phyloP scores from a whole-genome alignment of 2,329 filamentous ascomycete species.

The Fonsecaea erecta region DNA sequence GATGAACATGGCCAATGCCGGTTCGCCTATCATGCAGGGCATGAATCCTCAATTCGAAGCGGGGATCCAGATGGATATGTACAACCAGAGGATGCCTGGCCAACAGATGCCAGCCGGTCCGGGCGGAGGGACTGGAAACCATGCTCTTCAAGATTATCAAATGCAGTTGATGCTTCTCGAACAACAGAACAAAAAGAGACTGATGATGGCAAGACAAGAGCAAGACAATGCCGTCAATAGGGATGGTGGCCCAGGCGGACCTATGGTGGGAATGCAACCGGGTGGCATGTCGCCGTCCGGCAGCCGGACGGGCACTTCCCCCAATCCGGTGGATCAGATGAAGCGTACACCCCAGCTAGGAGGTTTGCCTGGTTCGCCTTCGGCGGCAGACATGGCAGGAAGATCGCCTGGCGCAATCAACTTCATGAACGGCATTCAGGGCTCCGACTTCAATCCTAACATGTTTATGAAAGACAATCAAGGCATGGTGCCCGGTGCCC shows the following conservation, averaged over 20 bases:
- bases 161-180: conserved; percentile 72
- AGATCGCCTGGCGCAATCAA: conserved; percentile 63
- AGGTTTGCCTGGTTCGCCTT: conserved; percentile 62
- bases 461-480: conserved; percentile 55
- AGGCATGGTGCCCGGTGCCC: conserved; percentile 51
- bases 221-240: conserved; percentile 64
- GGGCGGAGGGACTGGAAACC: conserved; percentile 57
- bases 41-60: conserved; percentile 63
- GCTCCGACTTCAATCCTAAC: conserved; percentile 41
- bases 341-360: conserved; percentile 66
- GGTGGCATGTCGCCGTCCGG: conserved; percentile 63
- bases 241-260: conserved; percentile 54
- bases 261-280: conserved; percentile 50
- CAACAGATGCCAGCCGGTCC: conserved; percentile 49
- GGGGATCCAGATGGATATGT: conserved; percentile 46
- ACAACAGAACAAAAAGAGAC: conserved; percentile 70
- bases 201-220: conserved; percentile 70
- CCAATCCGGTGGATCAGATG: conserved; percentile 66
- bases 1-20: conserved; percentile 69
- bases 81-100: conserved; percentile 40
- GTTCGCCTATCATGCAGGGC: conserved; percentile 79
- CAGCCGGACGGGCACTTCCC: conserved; percentile 62
- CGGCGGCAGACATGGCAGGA: conserved; percentile 63
- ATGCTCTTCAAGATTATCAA: conserved; percentile 71
- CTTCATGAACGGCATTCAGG: conserved; percentile 58